Evolutionary conservation across 768 basidiomycete genomes (phyloP), one percentile per base, ranked within the genome.

Genomic region (Lactarius tabidus): DNA sequence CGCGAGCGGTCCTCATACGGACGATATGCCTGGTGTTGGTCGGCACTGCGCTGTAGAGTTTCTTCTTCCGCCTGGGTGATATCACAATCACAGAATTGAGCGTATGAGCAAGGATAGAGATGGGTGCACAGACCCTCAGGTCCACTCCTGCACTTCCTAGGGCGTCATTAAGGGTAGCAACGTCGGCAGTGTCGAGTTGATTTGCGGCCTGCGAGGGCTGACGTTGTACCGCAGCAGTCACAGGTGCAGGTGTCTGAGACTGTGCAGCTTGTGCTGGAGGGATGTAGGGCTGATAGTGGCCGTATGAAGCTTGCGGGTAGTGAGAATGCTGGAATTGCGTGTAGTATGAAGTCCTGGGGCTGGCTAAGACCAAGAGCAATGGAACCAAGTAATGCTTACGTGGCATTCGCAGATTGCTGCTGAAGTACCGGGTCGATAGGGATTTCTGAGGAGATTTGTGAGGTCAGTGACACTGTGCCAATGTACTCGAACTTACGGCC

Each of bases 91-190:
- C 12, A 26, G 39, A 36, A 2, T 35, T 58, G 17, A 41, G 59
- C 31, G 23, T 26, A 6, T 10, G 29, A 17, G 39, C 8, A 23
- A 41, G 28, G 33, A 17, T 36, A n/a, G 41, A 48, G 15, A 45
- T 53, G 43, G 33, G 33, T 18, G 36, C 20, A 75, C 81, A 67
- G 68, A 90, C 91, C 73, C 89, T 77, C n/a, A 94, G 77, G 76
- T 94, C 92, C 8, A 94, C 91, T 14, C 92, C 91, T 8, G 91
- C 91, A 71, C 90, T 91, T 6, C 91, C 92, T 1, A 94, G 77
- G 5, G 91, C 92, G 69, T 94, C 91, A 62, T 91, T 93, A 51
- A 94, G 71, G 8, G 88, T 90, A 14, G 90, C 84, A 38, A 93
- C 83, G 70, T 93, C 91, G 4, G 86, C 76, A 3, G 85, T 85